A percentile compares a stretch with the other conserved stretches of the same genome.
phyloP scores from a whole-genome alignment of 495 filamentous ascomycete genomes.

The Elasticomyces elasticus region DNA sequence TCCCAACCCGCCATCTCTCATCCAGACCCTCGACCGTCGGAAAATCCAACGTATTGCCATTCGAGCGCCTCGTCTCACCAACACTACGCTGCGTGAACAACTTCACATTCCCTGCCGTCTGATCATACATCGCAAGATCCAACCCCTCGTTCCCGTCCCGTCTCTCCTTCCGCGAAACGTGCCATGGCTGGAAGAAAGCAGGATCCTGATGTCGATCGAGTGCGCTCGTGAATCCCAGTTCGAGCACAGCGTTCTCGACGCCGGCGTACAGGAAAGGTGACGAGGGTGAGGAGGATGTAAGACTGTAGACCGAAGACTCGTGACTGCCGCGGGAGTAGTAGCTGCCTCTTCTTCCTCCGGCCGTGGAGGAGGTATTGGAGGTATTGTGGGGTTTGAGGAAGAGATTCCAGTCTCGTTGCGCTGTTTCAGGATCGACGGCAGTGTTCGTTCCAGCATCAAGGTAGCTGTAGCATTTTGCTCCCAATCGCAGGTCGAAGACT shows the following conservation, averaged over 20 bases:
- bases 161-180: background rate
- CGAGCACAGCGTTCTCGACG: conserved; percentile 41
- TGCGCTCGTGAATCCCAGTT: conserved; percentile 44
- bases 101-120: conserved; percentile 17
- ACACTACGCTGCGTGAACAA: conserved; percentile 25
- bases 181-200: conserved; percentile 11
- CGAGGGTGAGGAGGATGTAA: conserved; percentile 46
- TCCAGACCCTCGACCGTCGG: conserved; percentile 3
- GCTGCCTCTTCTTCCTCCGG: background rate
- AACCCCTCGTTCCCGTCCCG: conserved; percentile 16
- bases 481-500: conserved; percentile 56
- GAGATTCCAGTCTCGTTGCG: conserved; percentile 20
- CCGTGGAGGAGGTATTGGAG: background rate
- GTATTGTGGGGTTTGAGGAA: conserved; percentile 15
- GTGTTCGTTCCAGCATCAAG: conserved; percentile 11
- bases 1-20: conserved; percentile 9
- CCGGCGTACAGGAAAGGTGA: conserved; percentile 52
- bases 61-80: conserved; percentile 11
- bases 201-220: conserved; percentile 32
- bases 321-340: conserved; percentile 25
- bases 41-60: background rate
- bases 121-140: conserved; percentile 31
- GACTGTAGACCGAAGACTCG: conserved; percentile 45
- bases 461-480: conserved; percentile 30
- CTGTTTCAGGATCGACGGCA: background rate